Evolutionary conservation across 306 rosid species (phyloP).

Genomic region (Dryas drummondii): DNA sequence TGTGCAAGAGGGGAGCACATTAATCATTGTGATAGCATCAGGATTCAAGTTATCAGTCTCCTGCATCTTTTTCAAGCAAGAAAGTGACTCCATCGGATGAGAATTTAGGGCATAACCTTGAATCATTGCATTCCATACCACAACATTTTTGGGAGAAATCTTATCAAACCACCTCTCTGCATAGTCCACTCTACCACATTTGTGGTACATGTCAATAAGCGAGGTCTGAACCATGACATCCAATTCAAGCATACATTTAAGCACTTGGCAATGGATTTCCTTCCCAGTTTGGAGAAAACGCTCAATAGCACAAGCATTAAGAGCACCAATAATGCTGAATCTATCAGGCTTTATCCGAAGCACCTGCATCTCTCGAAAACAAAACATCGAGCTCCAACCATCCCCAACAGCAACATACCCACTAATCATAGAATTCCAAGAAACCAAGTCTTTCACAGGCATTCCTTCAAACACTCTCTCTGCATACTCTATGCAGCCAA

Average conservation of each 20-base stretch:
- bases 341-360: conserved; percentile 41
- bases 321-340: conserved; percentile 39
- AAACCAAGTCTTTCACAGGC: conserved; percentile 45
- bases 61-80: conserved; percentile 46
- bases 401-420: conserved; percentile 41
- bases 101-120: conserved; percentile 39
- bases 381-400: conserved; percentile 31
- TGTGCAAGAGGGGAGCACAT: conserved; percentile 51
- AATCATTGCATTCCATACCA: conserved; percentile 64
- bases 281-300: conserved; percentile 32
- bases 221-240: conserved; percentile 52
- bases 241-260: conserved; percentile 38
- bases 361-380: conserved; percentile 45
- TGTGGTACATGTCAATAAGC: conserved; percentile 52
- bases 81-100: conserved; percentile 22
- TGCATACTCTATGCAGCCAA: conserved; percentile 37
- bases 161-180: conserved; percentile 45
- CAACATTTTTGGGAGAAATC: conserved; percentile 36
- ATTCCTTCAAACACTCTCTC: conserved; percentile 52
- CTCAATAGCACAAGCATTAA: conserved; percentile 47
- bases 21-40: conserved; percentile 47
- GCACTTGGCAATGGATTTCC: conserved; percentile 47
- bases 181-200: conserved; percentile 40
- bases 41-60: conserved; percentile 34
- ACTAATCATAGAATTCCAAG: conserved; percentile 56